These are phyloP conservation scores for Clavispora fructus DNA, from an alignment of 805 yeast genomes.

Conservation along the genomic window DNA sequence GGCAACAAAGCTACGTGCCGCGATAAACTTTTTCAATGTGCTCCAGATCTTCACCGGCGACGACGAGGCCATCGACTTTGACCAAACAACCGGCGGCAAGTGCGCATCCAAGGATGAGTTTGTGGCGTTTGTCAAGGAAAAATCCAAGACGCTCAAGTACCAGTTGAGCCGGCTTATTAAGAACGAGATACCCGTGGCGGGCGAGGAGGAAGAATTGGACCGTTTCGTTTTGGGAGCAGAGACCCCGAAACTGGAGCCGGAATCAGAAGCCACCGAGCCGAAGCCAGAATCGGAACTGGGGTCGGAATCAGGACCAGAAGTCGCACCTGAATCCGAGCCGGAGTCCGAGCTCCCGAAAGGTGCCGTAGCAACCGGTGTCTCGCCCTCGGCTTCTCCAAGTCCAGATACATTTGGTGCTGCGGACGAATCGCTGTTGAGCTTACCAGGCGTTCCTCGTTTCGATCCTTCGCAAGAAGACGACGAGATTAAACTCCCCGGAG, in stretches of 20 bases:
- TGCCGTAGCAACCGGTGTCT: background rate
- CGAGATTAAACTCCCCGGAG: constrained; percentile 35
- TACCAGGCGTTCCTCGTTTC: constrained; percentile 39
- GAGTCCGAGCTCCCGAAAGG: background rate
- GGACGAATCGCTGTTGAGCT: constrained; percentile 7
- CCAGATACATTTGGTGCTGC: background rate
- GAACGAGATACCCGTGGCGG: constrained; percentile 26
- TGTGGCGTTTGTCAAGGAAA: constrained; percentile 41
- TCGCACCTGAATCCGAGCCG: too few species aligned
- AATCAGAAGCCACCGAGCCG: background rate
- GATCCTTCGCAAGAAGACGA: constrained; percentile 18
- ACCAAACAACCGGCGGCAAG: constrained; percentile 56
- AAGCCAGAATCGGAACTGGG: background rate
- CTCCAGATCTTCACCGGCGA: constrained; percentile 29
- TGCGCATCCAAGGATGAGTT: constrained; percentile 57
- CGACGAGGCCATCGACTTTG: constrained; percentile 24
- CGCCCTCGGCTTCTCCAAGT: background rate
- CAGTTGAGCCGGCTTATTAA: constrained; percentile 36
- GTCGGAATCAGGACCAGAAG: too few species aligned
- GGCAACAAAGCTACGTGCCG: constrained; percentile 48
- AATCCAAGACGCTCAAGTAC: constrained; percentile 45
- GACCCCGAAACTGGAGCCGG: background rate
- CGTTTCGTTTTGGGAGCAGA: constrained; percentile 14
- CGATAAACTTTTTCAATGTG: constrained; percentile 48
- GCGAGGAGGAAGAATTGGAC: constrained; percentile 25